Conservation (phyloP, 2,329 filamentous ascomycete species). For the Pseudogymnoascus sp. region DNA sequence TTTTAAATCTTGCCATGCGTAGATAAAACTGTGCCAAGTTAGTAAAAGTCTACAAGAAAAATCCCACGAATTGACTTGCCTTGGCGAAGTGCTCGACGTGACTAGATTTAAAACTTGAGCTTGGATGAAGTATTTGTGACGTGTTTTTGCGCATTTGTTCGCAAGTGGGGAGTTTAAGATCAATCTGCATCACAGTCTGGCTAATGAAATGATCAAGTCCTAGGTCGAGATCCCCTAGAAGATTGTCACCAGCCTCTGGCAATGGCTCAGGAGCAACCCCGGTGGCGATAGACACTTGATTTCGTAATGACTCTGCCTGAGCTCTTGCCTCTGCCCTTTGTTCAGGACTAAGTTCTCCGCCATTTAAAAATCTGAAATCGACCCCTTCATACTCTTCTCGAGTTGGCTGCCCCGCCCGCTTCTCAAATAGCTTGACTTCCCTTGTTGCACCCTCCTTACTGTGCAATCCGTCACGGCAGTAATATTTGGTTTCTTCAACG, state of each 20-base stretch:
- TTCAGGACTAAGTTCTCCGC: constrained; percentile 56
- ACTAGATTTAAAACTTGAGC: constrained; percentile 65
- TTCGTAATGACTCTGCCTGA: constrained; percentile 28
- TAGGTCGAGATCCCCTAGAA: constrained; percentile 52
- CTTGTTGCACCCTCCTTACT: constrained; percentile 57
- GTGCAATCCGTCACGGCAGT: constrained; percentile 56
- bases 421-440: constrained; percentile 63
- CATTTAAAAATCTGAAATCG: constrained; percentile 54
- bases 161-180: constrained; percentile 63
- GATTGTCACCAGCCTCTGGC: constrained; percentile 40
- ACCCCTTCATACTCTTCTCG: constrained; percentile 58
- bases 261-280: constrained; percentile 35
- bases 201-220: constrained; percentile 51
- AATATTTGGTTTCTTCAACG: constrained; percentile 66
- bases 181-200: constrained; percentile 69
- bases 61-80: constrained; percentile 33
- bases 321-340: constrained; percentile 21
- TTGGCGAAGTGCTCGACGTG: constrained; percentile 74
- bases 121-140: constrained; percentile 54
- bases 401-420: constrained; percentile 54
- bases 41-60: constrained; percentile 1
- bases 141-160: constrained; percentile 57
- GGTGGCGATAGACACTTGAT: constrained; percentile 39
- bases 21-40: constrained; percentile 52
- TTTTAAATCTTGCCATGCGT: constrained; percentile 61